Percentiles rank a stretch among this genome's conserved stretches.
Conservation (phyloP, 306 rosid species). For the Vigna unguiculata region DNA sequence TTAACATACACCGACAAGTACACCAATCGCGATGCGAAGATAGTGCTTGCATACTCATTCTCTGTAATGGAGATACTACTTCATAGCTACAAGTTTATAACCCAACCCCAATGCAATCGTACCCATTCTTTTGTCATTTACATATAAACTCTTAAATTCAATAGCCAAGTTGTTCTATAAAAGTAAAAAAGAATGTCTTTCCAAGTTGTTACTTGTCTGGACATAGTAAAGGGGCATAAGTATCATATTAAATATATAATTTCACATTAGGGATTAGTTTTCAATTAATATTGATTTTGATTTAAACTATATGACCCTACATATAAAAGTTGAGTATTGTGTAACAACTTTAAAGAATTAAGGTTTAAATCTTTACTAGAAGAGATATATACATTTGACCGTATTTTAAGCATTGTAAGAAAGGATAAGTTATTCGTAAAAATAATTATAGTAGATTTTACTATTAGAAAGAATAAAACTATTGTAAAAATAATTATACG, state of each 20-base stretch:
- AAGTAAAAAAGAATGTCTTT: neutral
- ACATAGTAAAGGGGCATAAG: neutral
- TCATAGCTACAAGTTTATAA: neutral
- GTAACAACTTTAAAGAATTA: neutral
- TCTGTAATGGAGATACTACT: neutral
- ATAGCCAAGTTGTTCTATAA: neutral
- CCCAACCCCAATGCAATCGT: neutral
- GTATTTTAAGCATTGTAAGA: too few relatives aligned
- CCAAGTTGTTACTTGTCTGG: neutral
- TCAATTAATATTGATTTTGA: neutral
- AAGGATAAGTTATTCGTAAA: too few relatives aligned
- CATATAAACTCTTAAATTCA: neutral
- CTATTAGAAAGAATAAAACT: too few relatives aligned
- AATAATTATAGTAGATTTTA: too few relatives aligned
- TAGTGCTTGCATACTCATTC: slow-evolving; percentile 2
- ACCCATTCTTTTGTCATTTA: neutral
- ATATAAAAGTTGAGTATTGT: neutral
- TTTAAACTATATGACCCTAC: neutral
- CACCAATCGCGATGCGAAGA: neutral
- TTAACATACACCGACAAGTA: neutral
- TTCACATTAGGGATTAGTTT: neutral
- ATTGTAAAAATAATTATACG: too few relatives aligned
- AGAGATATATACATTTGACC: too few relatives aligned
- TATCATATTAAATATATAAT: neutral
- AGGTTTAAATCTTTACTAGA: neutral